Evolutionary conservation across 2,329 filamentous ascomycete species (phyloP), one percentile per base, ranked within the genome.

Genomic region (Didymellaceae sp.): DNA sequence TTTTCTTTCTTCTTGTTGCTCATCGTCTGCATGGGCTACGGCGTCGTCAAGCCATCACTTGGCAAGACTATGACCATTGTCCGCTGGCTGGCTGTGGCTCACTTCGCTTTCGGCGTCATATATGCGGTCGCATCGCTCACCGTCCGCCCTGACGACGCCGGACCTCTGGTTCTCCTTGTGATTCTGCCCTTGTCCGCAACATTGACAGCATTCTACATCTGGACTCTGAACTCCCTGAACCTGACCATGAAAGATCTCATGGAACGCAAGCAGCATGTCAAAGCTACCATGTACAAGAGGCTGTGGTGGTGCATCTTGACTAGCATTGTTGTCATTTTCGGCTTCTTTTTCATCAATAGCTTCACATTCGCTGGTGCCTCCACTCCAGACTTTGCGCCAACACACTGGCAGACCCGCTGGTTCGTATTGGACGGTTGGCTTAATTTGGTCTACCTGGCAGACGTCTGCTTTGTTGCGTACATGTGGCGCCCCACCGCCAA

Each of bases 1-100:
- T 97, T 99, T 73, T 97, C 93, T 0, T 99, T 99, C 80, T 99
- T 99, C 80, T 80, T 99, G 40, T 82, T 99, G 7, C 86, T 99
- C 44, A 97, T 99, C 61, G 94, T 99, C 24, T 99, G 94, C 74
- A 99, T 99, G 94, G 94, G 94, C 24, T 99, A 99, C 66, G 94
- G 94, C 63, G 95, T 99, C 18, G 95, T 99, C 60, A 97, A 97
- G 77, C 89, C 88, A 2, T 91, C 88, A 2, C 82, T 99, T 4
- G 94, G 94, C 50, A 89, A 88, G 66, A 92, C 91, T 10, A 99
- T 99, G 94, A 85, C 93, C 59, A 93, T 90, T 65, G 92, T 97
- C 33, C 90, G 94, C 52, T 89, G 89, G 77, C 84, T 99, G 14
- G 94, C 94, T 13, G 87, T 92, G 55, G 90, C 88, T 2, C 94